Evolutionary conservation across 352 stramenopile genomes (phyloP), one percentile per base, ranked within the genome.

Genomic region (Globisporangium heterothallicum): DNA sequence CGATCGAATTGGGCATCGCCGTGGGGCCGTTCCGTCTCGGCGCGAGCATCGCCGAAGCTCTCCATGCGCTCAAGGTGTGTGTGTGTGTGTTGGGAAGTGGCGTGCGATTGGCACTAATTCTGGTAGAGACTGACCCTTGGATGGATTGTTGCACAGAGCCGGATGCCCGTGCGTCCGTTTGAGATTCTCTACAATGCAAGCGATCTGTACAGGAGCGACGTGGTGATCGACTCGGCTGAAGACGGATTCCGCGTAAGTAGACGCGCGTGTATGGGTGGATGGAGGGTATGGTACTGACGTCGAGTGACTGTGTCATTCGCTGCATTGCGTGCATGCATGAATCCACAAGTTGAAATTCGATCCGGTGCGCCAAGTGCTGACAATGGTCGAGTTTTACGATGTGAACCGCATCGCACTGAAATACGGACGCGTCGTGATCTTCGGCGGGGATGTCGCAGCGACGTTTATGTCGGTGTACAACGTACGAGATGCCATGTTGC

Each of bases 391-490:
- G 25, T 90, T 92, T 53, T 91, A 91, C 61, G 68, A 78, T 14
- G 68, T 94, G 53, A 88, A 90, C 58, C 68, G 65, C 19, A 71
- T 94, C 18, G 67, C 81, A 24, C 61, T 94, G 21, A 88, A 90
- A 59, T 91, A 88, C 55, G 81, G 81, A 21, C 83, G 81, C 47
- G 80, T 90, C 12, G 72, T 89, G 49, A 86, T 94, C 55, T 94
- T 92, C 53, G 81, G 84, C 3, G 83, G 82, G 4, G 75, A 86
- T 25, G 71, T 87, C 49, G 67, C 77, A 9, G 75, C 84, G 27
- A 92, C 84, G 25, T 94, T 92, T 64, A 90, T 92, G 74, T 92
- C 84, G 19, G 70, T 94, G 13, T 94, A 94, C 67, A 90, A 94
- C 42, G 84, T 94, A 66, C n/a, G 54, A 42, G 32, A 8, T 41